phyloP scores from a whole-genome alignment of 164 flowering plant genomes.

The Taxillus chinensis region DNA sequence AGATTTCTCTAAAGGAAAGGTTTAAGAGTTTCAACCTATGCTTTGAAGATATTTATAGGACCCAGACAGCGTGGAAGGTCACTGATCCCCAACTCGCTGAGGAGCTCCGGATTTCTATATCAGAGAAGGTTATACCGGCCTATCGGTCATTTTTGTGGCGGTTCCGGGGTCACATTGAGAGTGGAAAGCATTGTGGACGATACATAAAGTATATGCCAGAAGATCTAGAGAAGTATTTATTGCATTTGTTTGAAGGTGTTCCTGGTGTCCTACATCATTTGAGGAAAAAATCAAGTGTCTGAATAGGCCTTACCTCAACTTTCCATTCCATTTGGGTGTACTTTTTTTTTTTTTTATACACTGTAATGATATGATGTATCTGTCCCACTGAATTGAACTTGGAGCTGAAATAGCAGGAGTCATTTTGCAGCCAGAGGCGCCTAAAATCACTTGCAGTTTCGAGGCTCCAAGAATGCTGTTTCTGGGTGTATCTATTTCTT shows the following conservation, averaged over 20 bases:
- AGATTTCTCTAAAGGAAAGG: constrained; percentile 63
- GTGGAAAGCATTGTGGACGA: constrained; percentile 64
- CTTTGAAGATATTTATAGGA: constrained; percentile 71
- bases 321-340: too few relatives aligned
- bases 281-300: constrained; percentile 27
- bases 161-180: constrained; percentile 61
- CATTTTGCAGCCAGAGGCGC: too few relatives aligned
- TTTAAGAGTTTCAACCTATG: constrained; percentile 68
- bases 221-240: constrained; percentile 61
- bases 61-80: constrained; percentile 78
- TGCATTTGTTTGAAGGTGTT: constrained; percentile 71
- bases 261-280: constrained; percentile 44
- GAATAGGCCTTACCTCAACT: too few relatives aligned
- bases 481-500: too few relatives aligned
- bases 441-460: too few relatives aligned
- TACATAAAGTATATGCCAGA: constrained; percentile 75
- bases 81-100: constrained; percentile 74
- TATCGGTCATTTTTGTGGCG: constrained; percentile 73
- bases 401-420: too few relatives aligned
- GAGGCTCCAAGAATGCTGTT: too few relatives aligned
- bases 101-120: constrained; percentile 66
- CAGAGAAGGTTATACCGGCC: constrained; percentile 71
- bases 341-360: too few relatives aligned
- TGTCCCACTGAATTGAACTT: too few relatives aligned
- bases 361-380: too few relatives aligned